Evolutionary conservation across 2,329 filamentous ascomycete genomes (phyloP), one percentile per base, ranked within the genome.

Genomic region (Fusarium nodosum): DNA sequence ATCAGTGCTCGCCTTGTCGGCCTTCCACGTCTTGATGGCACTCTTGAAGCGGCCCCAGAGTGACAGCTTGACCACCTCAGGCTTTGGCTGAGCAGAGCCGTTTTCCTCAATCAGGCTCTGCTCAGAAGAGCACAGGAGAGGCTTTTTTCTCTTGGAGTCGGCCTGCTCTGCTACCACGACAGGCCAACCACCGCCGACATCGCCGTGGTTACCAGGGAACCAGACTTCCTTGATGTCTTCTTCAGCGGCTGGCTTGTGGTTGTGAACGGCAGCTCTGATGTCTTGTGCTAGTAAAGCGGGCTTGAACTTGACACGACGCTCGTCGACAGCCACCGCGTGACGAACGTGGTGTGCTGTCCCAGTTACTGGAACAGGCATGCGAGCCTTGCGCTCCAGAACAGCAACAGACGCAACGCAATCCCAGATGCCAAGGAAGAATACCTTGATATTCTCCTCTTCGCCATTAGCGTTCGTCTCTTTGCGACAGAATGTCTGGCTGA

Each of bases 381-480:
- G 78, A 26, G 79, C 76, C 56, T 77, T 81, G 0, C 71, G 73
- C 60, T 82, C 81, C 28, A 82, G 63, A 16, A 82, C 78, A 9
- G 81, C 78, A 10, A 87, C 84, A 5, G 82, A 84, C 71, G 84
- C 85, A 42, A 87, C 85, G 61, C 82, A 85, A 68, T 87, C 85
- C 78, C 84, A 87, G 42, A 87, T 79, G 2, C 85, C 85, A n/a
- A 87, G 82, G 74, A 87, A 87, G 72, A 84, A 83, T 9, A 86
- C 81, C 45, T 82, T 82, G 51, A 85, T 82, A 45, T 82, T 80
- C 20, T 76, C 73, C 41, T 76, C 72, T 8, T 68, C 41, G 7
- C 39, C 61, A 12, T 51, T 10, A 0, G 48, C 6, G 46, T 42
- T 59, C 6, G 61, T 70, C 51, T 79, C 78, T 38, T 79, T 78